Conservation (phyloP, 768 basidiomycete species). For the Pilatotrama ljubarskyi region DNA sequence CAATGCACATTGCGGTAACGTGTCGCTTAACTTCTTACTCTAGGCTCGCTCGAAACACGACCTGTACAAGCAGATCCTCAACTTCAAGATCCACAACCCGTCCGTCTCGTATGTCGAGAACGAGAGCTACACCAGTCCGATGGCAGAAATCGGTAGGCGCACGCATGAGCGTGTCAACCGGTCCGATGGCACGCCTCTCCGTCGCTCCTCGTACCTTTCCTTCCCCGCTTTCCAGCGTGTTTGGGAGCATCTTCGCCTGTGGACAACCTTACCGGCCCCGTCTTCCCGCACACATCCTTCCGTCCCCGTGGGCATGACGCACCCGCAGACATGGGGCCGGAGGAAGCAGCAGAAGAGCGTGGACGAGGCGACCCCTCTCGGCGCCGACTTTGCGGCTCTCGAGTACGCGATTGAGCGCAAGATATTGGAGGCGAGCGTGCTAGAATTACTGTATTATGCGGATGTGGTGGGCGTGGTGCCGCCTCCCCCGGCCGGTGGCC, state of each 20-base stretch:
- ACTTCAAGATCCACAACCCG: conserved; percentile 67
- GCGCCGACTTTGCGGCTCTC: conserved; percentile 51
- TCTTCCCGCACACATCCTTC: background rate
- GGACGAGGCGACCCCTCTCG: conserved; percentile 57
- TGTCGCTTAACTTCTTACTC: background rate
- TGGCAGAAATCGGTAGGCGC: conserved; percentile 64
- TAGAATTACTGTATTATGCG: conserved; percentile 85
- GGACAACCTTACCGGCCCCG: conserved; percentile 6
- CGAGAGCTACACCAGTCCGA: conserved; percentile 66
- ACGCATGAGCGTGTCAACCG: conserved; percentile 58
- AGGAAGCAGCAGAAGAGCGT: conserved; percentile 35
- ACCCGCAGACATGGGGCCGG: conserved; percentile 26
- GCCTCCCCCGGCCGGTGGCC: conserved; percentile 18
- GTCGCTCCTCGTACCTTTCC: conserved; percentile 35
- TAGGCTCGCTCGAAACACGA: conserved; percentile 84
- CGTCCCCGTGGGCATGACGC: conserved; percentile 12
- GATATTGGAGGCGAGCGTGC: conserved; percentile 69
- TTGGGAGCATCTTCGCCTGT: conserved; percentile 53
- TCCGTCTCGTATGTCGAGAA: conserved; percentile 73
- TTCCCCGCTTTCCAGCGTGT: conserved; percentile 46
- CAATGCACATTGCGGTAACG: background rate
- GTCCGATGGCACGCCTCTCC: conserved; percentile 31
- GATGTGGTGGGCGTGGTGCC: conserved; percentile 84
- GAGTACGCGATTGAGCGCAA: conserved; percentile 91
- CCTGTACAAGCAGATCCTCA: conserved; percentile 76